Conservation (phyloP, 129 eudicot genomes). For the Oenanthe sinensis region DNA sequence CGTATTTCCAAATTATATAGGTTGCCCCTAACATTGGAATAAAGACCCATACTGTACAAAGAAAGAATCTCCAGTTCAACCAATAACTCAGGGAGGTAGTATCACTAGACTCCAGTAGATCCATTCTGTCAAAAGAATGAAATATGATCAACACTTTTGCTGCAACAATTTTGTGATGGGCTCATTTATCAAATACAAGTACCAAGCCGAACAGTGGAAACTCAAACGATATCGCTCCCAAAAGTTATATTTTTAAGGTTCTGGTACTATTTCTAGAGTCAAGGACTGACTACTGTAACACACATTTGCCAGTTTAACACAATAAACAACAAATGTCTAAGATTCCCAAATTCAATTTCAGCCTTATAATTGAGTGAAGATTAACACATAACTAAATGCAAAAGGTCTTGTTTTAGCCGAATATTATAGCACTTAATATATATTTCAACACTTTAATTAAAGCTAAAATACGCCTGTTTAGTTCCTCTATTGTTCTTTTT, state of each 20-base stretch:
- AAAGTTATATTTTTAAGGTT: neutral
- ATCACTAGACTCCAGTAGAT: slow-evolving; percentile 30
- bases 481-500: too few relatives aligned
- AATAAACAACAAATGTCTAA: neutral
- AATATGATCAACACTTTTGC: neutral
- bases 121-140: slow-evolving; percentile 19
- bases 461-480: neutral
- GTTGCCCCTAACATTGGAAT: slow-evolving; percentile 30
- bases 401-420: neutral
- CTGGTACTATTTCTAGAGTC: neutral
- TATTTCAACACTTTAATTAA: neutral
- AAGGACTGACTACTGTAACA: neutral
- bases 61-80: slow-evolving; percentile 76
- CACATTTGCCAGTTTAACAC: neutral
- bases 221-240: neutral
- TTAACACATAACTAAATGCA: neutral
- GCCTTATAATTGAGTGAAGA: neutral
- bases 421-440: neutral
- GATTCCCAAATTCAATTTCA: neutral
- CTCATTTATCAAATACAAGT: neutral
- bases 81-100: slow-evolving; percentile 67
- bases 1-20: slow-evolving; percentile 59
- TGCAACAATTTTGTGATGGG: neutral
- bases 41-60: slow-evolving; percentile 64
- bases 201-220: neutral